Percentiles rank a stretch among this genome's conserved stretches.
phyloP scores from a whole-genome alignment of 768 basidiomycete genomes.

The Russula virescens region DNA sequence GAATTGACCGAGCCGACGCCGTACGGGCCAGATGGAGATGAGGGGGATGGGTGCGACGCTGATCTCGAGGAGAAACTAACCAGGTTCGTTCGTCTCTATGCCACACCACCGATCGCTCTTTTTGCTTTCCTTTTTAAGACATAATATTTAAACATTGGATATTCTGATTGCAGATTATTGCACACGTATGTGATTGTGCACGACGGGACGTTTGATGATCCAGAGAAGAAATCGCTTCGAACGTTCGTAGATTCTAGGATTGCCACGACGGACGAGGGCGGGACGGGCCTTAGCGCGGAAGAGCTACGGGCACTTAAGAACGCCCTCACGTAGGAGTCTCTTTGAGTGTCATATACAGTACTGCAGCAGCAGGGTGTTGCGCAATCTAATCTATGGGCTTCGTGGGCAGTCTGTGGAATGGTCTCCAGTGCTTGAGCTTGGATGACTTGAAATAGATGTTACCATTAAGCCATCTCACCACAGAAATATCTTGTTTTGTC shows the following conservation, averaged over 20 bases:
- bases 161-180: conserved; percentile 9
- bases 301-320: conserved; percentile 9
- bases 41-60: conserved; percentile 45
- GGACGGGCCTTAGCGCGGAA: conserved; percentile 7
- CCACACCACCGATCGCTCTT: too few species aligned
- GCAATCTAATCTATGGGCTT: too few species aligned
- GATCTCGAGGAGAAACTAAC: conserved; percentile 64
- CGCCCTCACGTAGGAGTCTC: conserved; percentile 7
- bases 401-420: too few species aligned
- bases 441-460: too few species aligned
- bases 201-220: conserved; percentile 12
- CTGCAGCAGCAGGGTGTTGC: too few species aligned
- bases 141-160: too few species aligned
- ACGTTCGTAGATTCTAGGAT: conserved; percentile 12
- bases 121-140: too few species aligned
- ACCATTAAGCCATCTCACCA: too few species aligned
- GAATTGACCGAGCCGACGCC: conserved; percentile 54
- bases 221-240: conserved; percentile 12
- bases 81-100: conserved; percentile 34
- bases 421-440: too few species aligned
- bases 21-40: conserved; percentile 65
- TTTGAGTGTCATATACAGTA: too few species aligned
- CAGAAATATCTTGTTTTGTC: too few species aligned
- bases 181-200: conserved; percentile 23
- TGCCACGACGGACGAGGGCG: background rate